Base-by-base conservation (phyloP, 129 eudicot genomes). In the Pseudognaphalium luteoalbum region DNA sequence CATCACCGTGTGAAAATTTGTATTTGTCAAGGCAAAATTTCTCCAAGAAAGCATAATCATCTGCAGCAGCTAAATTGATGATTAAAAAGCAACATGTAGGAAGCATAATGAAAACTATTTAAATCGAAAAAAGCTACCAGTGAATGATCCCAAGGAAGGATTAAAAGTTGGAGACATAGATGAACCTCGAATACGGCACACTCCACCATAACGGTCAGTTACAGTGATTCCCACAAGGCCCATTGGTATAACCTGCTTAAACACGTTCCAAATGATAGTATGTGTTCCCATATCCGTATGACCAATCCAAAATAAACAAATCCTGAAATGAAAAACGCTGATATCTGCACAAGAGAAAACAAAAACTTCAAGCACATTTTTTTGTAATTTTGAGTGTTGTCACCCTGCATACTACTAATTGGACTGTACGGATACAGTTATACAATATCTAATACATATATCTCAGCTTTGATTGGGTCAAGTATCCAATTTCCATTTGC, bases 131-230 rank as follows among this genome's bases (percentile, higher is more conserved):
- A n/a, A 7, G 21, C 68, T 76, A 89, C 89, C 90, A 10, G 81
- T 61, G 25, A 68, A 84, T 61, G 83, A 58, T 75, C 76, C 81
- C 22, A 33, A 3, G 29, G 87, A 78, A 69, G 97, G 97, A 86
- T 95, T 95, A 32, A 91, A 84, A 1, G 97, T 86, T 16, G 97
- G 99, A 80, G 99, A 80, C 99, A 91, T 95, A 0, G 99, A 95
- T 58, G 65, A 68, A 29, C 99, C 99, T 25, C 85, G 84, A 83
- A 95, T 81, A 41, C 93, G 89, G 64, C 81, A 78, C 68, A 95
- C 63, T 75, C 97, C 85, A 22, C 77, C 91, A 65, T 80, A 91
- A 22, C 97, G 92, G 73, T 95, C 97, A 60, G 94, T 87, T 68
- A 95, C 63, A 16, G 99, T 91, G 67, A 95, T 44, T 21, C 88